Evolutionary conservation across 2,329 filamentous ascomycete genomes (phyloP).

Genomic region (Thelonectria rubi): DNA sequence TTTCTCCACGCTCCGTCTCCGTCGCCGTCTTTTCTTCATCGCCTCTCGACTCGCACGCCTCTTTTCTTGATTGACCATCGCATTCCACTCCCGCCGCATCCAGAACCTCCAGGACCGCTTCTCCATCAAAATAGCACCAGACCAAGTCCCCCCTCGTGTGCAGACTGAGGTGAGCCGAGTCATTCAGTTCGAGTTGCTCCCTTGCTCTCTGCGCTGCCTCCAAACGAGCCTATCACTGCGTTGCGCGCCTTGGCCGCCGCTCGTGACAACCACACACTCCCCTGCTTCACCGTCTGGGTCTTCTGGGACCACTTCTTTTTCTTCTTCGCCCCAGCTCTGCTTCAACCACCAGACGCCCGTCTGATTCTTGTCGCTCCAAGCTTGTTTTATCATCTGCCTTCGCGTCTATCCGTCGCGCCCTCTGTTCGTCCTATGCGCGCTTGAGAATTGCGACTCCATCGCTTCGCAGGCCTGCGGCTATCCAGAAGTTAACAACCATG

Average conservation of each 20-base stretch:
- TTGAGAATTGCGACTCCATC: constrained; percentile 34
- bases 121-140: constrained; percentile 10
- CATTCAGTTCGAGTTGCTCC: constrained; percentile 45
- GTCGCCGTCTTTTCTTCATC: constrained; percentile 26
- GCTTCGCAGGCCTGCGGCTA: constrained; percentile 32
- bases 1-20: constrained; percentile 27
- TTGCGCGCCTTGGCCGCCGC: constrained; percentile 42
- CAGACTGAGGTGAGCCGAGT: constrained; percentile 46
- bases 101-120: background rate
- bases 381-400: constrained; percentile 27
- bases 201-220: constrained; percentile 37
- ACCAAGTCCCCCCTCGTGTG: constrained; percentile 32
- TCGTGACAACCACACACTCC: constrained; percentile 43
- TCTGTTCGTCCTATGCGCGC: constrained; percentile 32
- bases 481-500: constrained; percentile 68
- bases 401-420: constrained; percentile 24
- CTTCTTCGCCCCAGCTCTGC: constrained; percentile 33
- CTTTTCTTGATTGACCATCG: constrained; percentile 17
- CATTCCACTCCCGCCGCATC: constrained; percentile 20
- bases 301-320: constrained; percentile 41
- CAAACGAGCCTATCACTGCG: constrained; percentile 37
- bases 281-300: constrained; percentile 32
- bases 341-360: constrained; percentile 37
- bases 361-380: constrained; percentile 23
- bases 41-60: constrained; percentile 22